Evolutionary conservation across 2,329 filamentous ascomycete species (phyloP).

Genomic region (Hymenotorrendiella dingleyae): DNA sequence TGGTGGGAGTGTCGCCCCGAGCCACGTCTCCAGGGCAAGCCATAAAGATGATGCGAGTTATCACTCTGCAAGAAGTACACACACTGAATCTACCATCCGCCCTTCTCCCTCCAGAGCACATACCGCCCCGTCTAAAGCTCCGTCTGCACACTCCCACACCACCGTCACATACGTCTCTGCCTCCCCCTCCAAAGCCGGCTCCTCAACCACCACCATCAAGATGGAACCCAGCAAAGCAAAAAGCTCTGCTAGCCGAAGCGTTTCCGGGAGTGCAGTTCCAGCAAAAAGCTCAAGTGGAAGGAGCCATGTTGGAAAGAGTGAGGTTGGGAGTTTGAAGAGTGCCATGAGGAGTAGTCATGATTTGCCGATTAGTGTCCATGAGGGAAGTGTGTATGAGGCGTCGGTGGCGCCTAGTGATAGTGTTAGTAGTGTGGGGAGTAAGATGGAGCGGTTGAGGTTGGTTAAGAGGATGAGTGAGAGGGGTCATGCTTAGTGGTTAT

Average conservation of each 20-base stretch:
- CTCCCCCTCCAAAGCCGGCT: background rate
- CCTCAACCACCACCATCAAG: background rate
- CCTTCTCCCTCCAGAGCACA: too few relatives aligned
- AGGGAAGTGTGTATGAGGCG: constrained; percentile 38
- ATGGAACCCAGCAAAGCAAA: background rate
- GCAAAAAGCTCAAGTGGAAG: too few relatives aligned
- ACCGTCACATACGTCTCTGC: constrained; percentile 5
- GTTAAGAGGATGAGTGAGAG: constrained; percentile 19
- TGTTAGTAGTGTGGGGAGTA: constrained; percentile 53
- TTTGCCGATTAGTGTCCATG: constrained; percentile 17
- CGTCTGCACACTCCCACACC: background rate
- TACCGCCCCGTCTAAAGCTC: background rate
- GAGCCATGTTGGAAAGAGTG: background rate
- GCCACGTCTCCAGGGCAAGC: too few relatives aligned
- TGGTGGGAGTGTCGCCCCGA: background rate
- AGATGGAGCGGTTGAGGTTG: constrained; percentile 23
- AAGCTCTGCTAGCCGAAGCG: too few relatives aligned
- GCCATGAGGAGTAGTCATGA: constrained; percentile 15
- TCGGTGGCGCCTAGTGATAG: constrained; percentile 56
- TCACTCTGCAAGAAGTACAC: constrained; percentile 1
- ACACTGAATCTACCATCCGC: constrained; percentile 1
- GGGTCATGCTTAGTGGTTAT: too few relatives aligned
- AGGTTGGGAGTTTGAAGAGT: background rate
- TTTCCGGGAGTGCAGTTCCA: too few relatives aligned
- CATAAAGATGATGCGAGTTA: constrained; percentile 1